Evolutionary conservation across 805 yeast genomes (phyloP).

Genomic region (Nakazawaea ernobii): DNA sequence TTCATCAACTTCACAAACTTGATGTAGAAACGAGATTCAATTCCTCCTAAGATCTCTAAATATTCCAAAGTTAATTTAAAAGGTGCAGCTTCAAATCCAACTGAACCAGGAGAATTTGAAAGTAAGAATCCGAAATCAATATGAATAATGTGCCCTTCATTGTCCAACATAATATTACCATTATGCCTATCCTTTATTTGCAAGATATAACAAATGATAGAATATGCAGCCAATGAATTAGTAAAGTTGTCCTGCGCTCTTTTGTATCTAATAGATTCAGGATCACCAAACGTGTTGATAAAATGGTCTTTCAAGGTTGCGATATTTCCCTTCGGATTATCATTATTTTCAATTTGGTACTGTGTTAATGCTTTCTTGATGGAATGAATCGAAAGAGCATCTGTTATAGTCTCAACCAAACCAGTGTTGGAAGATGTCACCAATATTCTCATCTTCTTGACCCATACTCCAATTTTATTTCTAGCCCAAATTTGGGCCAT

Average conservation of each 20-base stretch:
- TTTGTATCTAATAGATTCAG: conserved; percentile 45
- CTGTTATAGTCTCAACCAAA: conserved; percentile 90
- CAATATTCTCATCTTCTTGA: conserved; percentile 85
- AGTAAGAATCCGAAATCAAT: conserved; percentile 93
- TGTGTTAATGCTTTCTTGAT: conserved; percentile 89
- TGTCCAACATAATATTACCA: conserved; percentile 95
- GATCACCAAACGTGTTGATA: conserved; percentile 64
- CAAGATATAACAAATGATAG: conserved; percentile 80
- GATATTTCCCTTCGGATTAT: conserved; percentile 63
- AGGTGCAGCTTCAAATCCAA: conserved; percentile 97
- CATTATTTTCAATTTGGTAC: conserved; percentile 58
- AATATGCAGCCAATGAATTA: conserved; percentile 83
- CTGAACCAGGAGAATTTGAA: conserved; percentile 94
- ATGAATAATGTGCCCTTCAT: conserved; percentile 91
- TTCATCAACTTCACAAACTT: conserved; percentile 61
- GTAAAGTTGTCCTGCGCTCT: conserved; percentile 85
- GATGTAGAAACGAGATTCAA: conserved; percentile 52
- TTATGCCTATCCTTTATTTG: conserved; percentile 96
- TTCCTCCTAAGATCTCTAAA: conserved; percentile 81
- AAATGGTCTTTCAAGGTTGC: conserved; percentile 79
- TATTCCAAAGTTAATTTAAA: conserved; percentile 90
- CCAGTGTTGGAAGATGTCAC: conserved; percentile 90
- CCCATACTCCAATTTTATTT: conserved; percentile 75
- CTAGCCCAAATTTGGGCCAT: conserved; percentile 81
- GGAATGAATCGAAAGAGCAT: conserved; percentile 90